Evolutionary conservation across 805 yeast species (phyloP).

Genomic region (Ogataea glucozyma): DNA sequence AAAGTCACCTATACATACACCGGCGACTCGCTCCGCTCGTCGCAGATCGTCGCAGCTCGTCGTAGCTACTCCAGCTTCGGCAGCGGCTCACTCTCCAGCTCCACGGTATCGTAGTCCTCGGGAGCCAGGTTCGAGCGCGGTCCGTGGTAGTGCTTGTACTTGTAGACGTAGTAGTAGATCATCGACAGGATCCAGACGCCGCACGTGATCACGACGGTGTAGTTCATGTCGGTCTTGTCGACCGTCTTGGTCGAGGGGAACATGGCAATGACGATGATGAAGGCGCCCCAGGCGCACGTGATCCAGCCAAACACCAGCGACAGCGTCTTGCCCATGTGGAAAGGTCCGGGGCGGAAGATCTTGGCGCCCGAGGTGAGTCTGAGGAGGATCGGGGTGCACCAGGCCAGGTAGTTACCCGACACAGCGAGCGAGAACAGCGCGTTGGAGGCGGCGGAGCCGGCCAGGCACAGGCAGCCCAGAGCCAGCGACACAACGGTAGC

Average conservation of each 20-base stretch:
- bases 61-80: too few relatives aligned
- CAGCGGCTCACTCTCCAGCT: constrained; percentile 2
- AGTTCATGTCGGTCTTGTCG: constrained; percentile 58
- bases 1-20: too few relatives aligned
- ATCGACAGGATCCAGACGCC: constrained; percentile 58
- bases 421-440: constrained; percentile 69
- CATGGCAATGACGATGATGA: constrained; percentile 57
- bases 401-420: constrained; percentile 62
- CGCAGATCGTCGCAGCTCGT: not conserved
- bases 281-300: constrained; percentile 51
- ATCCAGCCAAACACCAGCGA: constrained; percentile 44
- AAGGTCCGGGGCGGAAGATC: constrained; percentile 64
- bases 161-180: constrained; percentile 51
- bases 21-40: too few relatives aligned
- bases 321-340: constrained; percentile 56
- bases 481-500: constrained; percentile 50
- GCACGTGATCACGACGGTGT: constrained; percentile 63
- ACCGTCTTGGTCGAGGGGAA: constrained; percentile 53
- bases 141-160: constrained; percentile 56
- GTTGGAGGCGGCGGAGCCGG: constrained; percentile 59
- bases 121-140: constrained; percentile 38
- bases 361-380: constrained; percentile 50
- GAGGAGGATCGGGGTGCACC: constrained; percentile 61
- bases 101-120: constrained; percentile 14
- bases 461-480: constrained; percentile 59